Conservation (phyloP, 495 filamentous ascomycete species). For the Daldinia loculata region DNA sequence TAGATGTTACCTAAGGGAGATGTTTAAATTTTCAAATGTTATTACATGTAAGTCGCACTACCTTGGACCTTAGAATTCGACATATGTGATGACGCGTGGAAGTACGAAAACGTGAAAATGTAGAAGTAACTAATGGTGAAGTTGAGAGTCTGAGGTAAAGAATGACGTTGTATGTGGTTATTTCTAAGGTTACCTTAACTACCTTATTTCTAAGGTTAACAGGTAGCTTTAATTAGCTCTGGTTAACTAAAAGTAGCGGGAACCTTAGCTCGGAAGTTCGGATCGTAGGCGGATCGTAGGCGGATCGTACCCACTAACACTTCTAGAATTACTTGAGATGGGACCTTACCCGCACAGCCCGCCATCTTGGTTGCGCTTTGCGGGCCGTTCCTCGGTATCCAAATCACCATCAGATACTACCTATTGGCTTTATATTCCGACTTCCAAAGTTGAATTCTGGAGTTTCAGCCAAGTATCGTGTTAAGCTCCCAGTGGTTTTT, state of each 20-base stretch:
- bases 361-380: neutral
- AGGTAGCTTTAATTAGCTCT: neutral
- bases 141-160: neutral
- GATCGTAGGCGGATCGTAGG: neutral
- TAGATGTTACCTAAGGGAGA: neutral
- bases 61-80: neutral
- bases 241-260: neutral
- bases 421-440: neutral
- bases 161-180: neutral
- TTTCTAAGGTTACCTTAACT: too few relatives aligned
- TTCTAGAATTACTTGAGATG: neutral
- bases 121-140: too few relatives aligned
- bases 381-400: conserved; percentile 4
- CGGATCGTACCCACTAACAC: neutral
- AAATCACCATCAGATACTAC: neutral
- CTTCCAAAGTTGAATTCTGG: neutral
- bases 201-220: too few relatives aligned
- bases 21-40: neutral
- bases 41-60: too few relatives aligned
- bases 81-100: neutral
- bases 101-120: neutral
- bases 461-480: neutral
- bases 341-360: neutral
- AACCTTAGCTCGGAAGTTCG: neutral
- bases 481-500: neutral